Conservation (phyloP, 1,284 basidiomycete genomes). For the Serendipita sp. region DNA sequence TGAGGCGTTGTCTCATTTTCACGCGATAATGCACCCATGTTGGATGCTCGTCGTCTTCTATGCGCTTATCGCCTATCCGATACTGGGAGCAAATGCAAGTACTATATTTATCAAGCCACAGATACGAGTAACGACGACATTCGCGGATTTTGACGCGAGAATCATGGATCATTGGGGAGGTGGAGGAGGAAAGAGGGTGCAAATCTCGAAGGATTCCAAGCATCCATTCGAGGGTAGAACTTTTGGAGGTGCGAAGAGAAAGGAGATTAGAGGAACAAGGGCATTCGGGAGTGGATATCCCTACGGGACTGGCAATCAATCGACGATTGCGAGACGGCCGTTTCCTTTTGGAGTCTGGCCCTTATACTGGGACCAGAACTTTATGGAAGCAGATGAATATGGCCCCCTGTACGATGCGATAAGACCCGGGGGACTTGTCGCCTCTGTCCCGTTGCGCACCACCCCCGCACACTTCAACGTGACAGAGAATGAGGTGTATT, state of each 20-base stretch:
- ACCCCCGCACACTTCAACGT: too few species aligned
- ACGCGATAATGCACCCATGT: too few species aligned
- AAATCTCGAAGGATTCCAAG: neutral
- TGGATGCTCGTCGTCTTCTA: too few species aligned
- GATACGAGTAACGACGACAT: neutral
- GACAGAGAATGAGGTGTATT: neutral
- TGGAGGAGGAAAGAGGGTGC: neutral
- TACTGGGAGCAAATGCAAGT: too few species aligned
- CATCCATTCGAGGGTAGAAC: neutral
- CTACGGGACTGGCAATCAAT: constrained; percentile 12
- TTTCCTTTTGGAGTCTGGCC: neutral
- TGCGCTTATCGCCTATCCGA: too few species aligned
- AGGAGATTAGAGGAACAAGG: constrained; percentile 13
- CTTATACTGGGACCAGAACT: neutral
- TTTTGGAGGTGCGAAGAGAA: neutral
- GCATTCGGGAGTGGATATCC: constrained; percentile 17
- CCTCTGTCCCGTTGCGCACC: too few species aligned
- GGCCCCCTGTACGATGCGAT: constrained; percentile 11
- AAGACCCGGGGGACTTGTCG: neutral
- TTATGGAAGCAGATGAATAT: neutral
- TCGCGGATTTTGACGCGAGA: neutral
- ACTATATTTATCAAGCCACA: too few species aligned
- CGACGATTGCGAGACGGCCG: constrained; percentile 11
- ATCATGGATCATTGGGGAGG: neutral
- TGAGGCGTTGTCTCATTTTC: too few species aligned